Evolutionary conservation across 371 early-diverging fungal genomes (phyloP), one percentile per base, ranked within the genome.

Genomic region (Syncephalastrum racemosum): DNA sequence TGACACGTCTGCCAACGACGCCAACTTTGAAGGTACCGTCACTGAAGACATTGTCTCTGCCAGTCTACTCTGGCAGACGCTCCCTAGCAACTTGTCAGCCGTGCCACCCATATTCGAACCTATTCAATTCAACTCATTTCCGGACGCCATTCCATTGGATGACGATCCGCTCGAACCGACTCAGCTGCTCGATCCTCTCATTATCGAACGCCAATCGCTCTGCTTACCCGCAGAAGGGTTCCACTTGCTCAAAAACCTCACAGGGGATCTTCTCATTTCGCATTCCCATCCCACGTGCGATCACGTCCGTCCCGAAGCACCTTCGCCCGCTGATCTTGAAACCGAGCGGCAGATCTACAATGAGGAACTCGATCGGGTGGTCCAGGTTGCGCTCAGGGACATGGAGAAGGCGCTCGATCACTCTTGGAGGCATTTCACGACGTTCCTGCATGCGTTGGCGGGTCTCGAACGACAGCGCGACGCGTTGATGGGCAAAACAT

Each of bases 221-320:
- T 78, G 87, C 46, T 70, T 91, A 56, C 82, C 86, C 0, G 83
- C 86, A 13, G 77, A 85, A 19, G 74, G 79, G 20, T 91, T 90
- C 50, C 84, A 85, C 46, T 62, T 89, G 27, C 64, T 90, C 31
- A 87, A 87, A 54, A 77, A 84, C 56, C 79, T 90, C 50, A 88
- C 90, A 20, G 85, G 83, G 18, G 83, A 87, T 50, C 79, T 87
- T 42, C 77, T 90, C 1, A 75, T 84, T 16, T 86, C 87, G 31
- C 90, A 90, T 62, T 80, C 87, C 49, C 84, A 84, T 51, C 88
- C 90, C 16, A 84, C 84, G 18, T 92, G 92, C 66, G 71, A 83
- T 49, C 92, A 92, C 62, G 81, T 75, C 2, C 82, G 80, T 52
- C 82, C 87, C 7, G 79, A 82, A 46, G 78, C 82, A 27, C 85